Evolutionary conservation across 768 basidiomycete species (phyloP).

Genomic region (Termitomyces sp.): DNA sequence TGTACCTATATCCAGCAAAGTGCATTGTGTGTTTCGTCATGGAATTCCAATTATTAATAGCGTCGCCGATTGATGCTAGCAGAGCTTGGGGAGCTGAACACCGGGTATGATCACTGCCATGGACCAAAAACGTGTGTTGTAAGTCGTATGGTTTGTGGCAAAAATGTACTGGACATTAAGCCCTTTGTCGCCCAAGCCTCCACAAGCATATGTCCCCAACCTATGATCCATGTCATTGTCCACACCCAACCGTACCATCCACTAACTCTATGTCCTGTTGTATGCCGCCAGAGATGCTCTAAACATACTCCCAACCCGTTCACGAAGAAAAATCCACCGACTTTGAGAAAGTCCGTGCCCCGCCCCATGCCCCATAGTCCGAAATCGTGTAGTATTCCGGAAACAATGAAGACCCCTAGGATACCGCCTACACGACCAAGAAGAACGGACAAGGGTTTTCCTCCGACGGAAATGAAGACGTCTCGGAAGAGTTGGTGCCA

Average conservation of each 20-base stretch:
- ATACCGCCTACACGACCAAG: slow-evolving; percentile 48
- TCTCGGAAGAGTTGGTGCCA: slow-evolving; percentile 73
- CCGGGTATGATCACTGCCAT: neutral
- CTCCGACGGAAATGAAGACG: slow-evolving; percentile 50
- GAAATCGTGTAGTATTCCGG: slow-evolving; percentile 56
- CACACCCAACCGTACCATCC: slow-evolving; percentile 52
- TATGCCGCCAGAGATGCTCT: slow-evolving; percentile 42
- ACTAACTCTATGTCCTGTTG: slow-evolving; percentile 41
- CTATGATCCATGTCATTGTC: slow-evolving; percentile 42
- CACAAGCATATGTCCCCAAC: slow-evolving; percentile 44
- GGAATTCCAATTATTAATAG: neutral
- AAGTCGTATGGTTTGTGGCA: slow-evolving; percentile 32
- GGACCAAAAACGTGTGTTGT: slow-evolving; percentile 24
- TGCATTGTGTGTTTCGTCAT: neutral
- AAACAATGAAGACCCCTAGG: slow-evolving; percentile 57
- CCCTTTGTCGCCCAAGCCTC: slow-evolving; percentile 49
- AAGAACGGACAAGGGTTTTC: slow-evolving; percentile 35
- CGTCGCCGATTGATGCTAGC: too few species aligned
- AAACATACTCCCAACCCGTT: slow-evolving; percentile 50
- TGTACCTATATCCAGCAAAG: neutral
- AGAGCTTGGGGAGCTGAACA: too few species aligned
- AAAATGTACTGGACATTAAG: slow-evolving; percentile 35
- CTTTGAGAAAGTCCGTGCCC: slow-evolving; percentile 39
- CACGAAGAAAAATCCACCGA: slow-evolving; percentile 54
- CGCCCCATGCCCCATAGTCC: slow-evolving; percentile 57